phyloP scores from a whole-genome alignment of 352 stramenopile genomes.

The Stramenopiles sp. region DNA sequence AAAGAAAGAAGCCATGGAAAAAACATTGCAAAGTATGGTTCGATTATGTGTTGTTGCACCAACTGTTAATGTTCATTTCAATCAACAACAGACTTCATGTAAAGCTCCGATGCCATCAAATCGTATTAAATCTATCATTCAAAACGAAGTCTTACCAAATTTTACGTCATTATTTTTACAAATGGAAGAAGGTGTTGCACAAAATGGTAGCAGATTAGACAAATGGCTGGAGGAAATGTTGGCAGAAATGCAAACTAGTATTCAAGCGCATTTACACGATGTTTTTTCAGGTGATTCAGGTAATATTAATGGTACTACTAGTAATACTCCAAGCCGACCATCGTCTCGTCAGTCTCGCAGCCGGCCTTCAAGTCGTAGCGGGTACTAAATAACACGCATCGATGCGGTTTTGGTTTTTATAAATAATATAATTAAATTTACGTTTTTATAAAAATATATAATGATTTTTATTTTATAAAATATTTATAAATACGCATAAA shows the following conservation, averaged over 20 bases:
- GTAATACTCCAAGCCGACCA: neutral
- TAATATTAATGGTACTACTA: neutral
- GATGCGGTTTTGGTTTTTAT: no score
- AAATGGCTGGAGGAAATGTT: conserved; percentile 39
- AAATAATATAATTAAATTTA: no score
- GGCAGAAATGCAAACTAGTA: conserved; percentile 40
- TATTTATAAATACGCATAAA: no score
- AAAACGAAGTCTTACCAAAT: conserved; percentile 37
- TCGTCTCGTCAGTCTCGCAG: neutral
- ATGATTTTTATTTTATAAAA: no score
- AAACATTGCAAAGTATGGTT: conserved; percentile 29
- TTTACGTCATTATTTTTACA: conserved; percentile 31
- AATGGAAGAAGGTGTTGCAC: conserved; percentile 17
- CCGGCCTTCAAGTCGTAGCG: neutral
- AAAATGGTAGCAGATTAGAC: conserved; percentile 23
- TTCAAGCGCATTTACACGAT: conserved; percentile 33
- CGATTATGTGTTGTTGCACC: conserved; percentile 49
- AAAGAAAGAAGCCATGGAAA: neutral
- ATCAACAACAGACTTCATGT: conserved; percentile 21
- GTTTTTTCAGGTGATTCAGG: conserved; percentile 12
- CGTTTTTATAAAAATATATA: no score
- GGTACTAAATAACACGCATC: no score
- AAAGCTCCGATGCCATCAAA: conserved; percentile 20
- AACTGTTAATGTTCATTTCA: conserved; percentile 48
- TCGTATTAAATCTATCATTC: conserved; percentile 33